phyloP scores from a whole-genome alignment of 805 yeast genomes.

The Jamesozyma rosinii region DNA sequence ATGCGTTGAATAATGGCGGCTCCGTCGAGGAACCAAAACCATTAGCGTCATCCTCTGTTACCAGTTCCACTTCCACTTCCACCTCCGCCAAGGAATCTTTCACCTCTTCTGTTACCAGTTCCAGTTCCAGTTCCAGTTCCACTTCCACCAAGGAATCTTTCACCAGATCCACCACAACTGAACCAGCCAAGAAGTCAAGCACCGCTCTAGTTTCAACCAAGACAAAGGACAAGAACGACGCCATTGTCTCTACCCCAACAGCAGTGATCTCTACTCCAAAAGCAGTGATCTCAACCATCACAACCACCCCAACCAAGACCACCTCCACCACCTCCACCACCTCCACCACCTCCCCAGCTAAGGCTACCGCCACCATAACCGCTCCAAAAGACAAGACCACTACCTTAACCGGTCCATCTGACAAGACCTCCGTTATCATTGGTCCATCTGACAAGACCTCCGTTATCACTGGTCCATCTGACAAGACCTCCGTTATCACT shows the following conservation, averaged over 20 bases:
- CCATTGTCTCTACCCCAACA: neutral
- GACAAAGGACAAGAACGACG: neutral
- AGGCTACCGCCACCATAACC: no score
- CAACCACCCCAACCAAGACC: neutral
- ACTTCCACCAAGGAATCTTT: conserved; percentile 3
- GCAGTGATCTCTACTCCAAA: neutral
- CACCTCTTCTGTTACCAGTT: conserved; percentile 6
- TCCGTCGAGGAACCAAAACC: conserved; percentile 11
- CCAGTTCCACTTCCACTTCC: conserved; percentile 9
- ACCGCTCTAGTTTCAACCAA: conserved; percentile 1
- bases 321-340: neutral
- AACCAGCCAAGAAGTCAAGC: conserved; percentile 1
- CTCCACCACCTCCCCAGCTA: neutral
- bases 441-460: no score
- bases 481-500: no score
- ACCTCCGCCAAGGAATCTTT: conserved; percentile 7
- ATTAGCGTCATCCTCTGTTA: conserved; percentile 8
- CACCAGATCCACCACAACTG: conserved; percentile 5
- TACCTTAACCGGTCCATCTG: no score
- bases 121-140: conserved; percentile 8
- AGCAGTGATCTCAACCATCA: neutral
- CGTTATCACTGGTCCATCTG: no score
- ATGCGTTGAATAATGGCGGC: conserved; percentile 21
- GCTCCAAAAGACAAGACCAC: no score
- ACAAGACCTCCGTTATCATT: no score